Conservation (phyloP, 805 yeast genomes). For the Kluyveromyces aestuarii region DNA sequence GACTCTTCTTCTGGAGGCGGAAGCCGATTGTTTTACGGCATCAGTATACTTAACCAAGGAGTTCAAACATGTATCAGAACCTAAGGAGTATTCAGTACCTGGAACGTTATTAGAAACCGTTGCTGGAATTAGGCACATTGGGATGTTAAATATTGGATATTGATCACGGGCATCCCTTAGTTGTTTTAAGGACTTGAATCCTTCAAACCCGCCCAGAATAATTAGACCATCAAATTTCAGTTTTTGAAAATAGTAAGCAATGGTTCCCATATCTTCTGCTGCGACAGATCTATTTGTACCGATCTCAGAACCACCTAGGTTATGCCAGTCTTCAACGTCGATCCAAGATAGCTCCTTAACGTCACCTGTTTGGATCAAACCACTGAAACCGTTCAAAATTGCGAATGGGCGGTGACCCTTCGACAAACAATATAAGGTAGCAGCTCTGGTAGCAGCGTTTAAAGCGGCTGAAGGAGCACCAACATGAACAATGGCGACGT, state of each 20-base stretch:
- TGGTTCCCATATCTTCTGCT: slow-evolving; percentile 73
- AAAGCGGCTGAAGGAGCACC: slow-evolving; percentile 98
- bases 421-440: slow-evolving; percentile 78
- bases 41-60: slow-evolving; percentile 88
- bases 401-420: slow-evolving; percentile 88
- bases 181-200: slow-evolving; percentile 78
- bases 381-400: slow-evolving; percentile 88
- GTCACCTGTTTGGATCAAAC: slow-evolving; percentile 83
- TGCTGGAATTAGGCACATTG: slow-evolving; percentile 89
- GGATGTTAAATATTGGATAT: slow-evolving; percentile 90
- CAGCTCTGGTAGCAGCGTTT: slow-evolving; percentile 88
- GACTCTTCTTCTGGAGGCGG: slow-evolving; percentile 87
- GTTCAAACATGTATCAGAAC: slow-evolving; percentile 93
- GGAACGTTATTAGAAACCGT: slow-evolving; percentile 97
- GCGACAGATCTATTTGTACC: slow-evolving; percentile 94
- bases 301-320: slow-evolving; percentile 89
- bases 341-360: slow-evolving; percentile 70
- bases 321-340: slow-evolving; percentile 82
- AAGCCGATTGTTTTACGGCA: slow-evolving; percentile 87
- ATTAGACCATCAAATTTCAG: slow-evolving; percentile 80
- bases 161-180: slow-evolving; percentile 63
- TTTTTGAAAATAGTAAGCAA: slow-evolving; percentile 89
- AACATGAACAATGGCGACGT: slow-evolving; percentile 78
- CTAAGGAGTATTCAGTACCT: slow-evolving; percentile 95
- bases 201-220: slow-evolving; percentile 95